phyloP scores from a whole-genome alignment of 352 stramenopile genomes.

The Pythium sp. region DNA sequence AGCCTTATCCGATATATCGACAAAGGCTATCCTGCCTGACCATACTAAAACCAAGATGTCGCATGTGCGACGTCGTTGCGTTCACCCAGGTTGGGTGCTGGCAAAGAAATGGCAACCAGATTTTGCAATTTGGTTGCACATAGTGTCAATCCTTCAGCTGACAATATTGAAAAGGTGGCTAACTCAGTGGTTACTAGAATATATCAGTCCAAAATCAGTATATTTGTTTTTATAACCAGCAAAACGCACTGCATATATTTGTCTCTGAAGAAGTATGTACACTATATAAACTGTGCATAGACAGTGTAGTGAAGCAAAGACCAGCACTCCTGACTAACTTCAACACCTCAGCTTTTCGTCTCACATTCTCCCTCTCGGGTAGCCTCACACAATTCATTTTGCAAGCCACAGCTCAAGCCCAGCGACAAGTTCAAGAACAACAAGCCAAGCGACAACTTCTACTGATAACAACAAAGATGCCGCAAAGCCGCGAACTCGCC shows the following conservation, averaged over 20 bases:
- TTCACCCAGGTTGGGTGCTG: not conserved
- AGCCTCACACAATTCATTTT: slow-evolving; percentile 12
- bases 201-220: not conserved
- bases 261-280: not conserved
- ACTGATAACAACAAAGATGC: slow-evolving; percentile 46
- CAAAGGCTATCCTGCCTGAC: not conserved
- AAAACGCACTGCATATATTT: not conserved
- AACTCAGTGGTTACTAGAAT: not conserved
- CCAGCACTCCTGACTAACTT: not conserved
- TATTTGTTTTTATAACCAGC: not conserved
- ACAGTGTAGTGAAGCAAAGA: not conserved
- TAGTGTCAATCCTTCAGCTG: not conserved
- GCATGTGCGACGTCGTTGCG: not conserved
- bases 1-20: not conserved
- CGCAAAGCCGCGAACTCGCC: slow-evolving; percentile 68
- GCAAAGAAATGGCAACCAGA: not conserved
- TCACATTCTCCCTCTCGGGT: not conserved
- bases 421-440: not conserved
- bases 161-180: not conserved
- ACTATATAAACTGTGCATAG: not conserved
- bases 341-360: not conserved
- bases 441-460: not conserved
- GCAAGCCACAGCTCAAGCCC: slow-evolving; percentile 3
- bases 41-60: not conserved
- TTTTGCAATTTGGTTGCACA: not conserved